A percentile compares a stretch with the other conserved stretches of the same genome.
phyloP scores from a whole-genome alignment of 169 alveolate genomes.

The Plasmodium gallinaceum region DNA sequence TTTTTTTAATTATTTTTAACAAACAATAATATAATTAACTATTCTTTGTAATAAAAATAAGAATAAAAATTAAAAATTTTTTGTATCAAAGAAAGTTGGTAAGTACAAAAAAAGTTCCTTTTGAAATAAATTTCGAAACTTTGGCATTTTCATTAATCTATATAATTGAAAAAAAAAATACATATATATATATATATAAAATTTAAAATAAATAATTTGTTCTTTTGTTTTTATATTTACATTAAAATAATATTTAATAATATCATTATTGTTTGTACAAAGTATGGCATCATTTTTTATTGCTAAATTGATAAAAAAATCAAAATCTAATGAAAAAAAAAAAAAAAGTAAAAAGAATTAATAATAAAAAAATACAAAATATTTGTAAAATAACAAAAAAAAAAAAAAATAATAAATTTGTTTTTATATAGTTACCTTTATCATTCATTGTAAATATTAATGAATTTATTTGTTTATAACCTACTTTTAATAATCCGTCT shows the following conservation, averaged over 20 bases:
- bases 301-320: slow-evolving; percentile 28
- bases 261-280: slow-evolving; percentile 63
- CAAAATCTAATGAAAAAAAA: slow-evolving; percentile 26
- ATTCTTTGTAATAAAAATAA: slow-evolving; percentile 17
- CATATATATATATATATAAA: not conserved
- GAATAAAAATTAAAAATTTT: not conserved
- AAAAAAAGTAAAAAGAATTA: not conserved
- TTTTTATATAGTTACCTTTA: slow-evolving; percentile 49
- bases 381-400: not conserved
- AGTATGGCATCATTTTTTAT: slow-evolving; percentile 46
- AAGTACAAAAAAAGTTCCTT: slow-evolving; percentile 67
- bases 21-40: not conserved
- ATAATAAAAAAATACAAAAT: not conserved
- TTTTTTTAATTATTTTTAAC: not conserved
- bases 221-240: slow-evolving; percentile 24
- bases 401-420: not conserved
- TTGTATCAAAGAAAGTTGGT: slow-evolving; percentile 43
- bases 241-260: slow-evolving; percentile 50
- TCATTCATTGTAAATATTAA: slow-evolving; percentile 57
- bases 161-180: not conserved
- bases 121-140: slow-evolving; percentile 68
- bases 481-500: slow-evolving; percentile 59
- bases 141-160: slow-evolving; percentile 63
- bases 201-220: not conserved
- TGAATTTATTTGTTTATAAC: slow-evolving; percentile 22